Base-by-base conservation (phyloP, 2,329 filamentous ascomycete genomes). In the Coccinonectria pachysandricola region DNA sequence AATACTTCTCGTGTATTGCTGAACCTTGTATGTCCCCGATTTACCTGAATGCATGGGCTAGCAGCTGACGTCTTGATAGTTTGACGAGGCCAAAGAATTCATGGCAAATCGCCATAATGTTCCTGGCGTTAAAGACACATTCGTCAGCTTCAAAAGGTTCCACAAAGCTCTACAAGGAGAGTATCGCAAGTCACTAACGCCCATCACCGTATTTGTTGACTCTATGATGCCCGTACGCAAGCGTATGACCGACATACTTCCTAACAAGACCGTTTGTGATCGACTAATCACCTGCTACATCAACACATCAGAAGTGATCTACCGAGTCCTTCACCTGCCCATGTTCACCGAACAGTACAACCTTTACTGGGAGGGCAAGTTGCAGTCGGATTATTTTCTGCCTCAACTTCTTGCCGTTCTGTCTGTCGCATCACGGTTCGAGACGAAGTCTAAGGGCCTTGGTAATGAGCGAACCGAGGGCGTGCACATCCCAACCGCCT, bases 141-240 rank as follows among this genome's bases (percentile, higher is more conserved):
- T 71, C 26, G 32, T 49, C 12, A 57, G 54, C 23, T 58, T 70
- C 22, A 56, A 61, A 28, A 57, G 58, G 22, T 56, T 71, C 19
- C 60, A 71, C 40, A 60, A 53, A 33, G 48, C 56, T 9, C 48
- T 71, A 7, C 62, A 64, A 35, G 57, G 63, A 24, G 60, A 66
- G 15, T 59, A 64, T 39, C 52, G 52, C 27, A 60, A 61, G 37
- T 57, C 56, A 0, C 48, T 68, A 20, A 49, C 60, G 5, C 67
- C 68, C 1, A 70, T 72, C 22, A 56, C 64, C 3, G 67, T 72
- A 16, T 72, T 64, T 38, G 67, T 71, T 15, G 65, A 72, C 39
- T 71, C 67, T n/a, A 65, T 71, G 53, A 65, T 68, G 43, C 67
- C 68, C 0, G 57, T 72, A 3, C 61, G 62, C 30, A 69, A 69